Evolutionary conservation across 2,329 filamentous ascomycete genomes (phyloP).

Genomic region (Podosphaera xanthii): DNA sequence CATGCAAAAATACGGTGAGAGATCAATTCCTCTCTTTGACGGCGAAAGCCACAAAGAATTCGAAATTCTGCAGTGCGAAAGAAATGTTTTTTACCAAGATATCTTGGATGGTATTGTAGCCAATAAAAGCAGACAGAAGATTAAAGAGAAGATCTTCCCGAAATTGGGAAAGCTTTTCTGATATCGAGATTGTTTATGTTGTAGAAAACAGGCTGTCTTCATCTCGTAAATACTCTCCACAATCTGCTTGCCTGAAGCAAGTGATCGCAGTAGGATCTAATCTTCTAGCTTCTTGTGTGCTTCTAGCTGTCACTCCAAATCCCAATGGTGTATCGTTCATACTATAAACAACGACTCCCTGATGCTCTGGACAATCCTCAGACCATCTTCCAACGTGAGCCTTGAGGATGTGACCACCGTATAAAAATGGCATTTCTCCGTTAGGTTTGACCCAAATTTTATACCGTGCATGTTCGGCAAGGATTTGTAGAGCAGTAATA

Average conservation of each 20-base stretch:
- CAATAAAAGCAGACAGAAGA: too few species aligned
- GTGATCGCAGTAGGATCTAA: constrained; percentile 79
- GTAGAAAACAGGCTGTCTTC: constrained; percentile 41
- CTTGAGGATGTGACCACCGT: constrained; percentile 75
- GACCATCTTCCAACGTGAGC: constrained; percentile 58
- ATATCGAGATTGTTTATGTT: constrained; percentile 5
- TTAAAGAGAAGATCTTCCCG: background rate
- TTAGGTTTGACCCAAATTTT: constrained; percentile 96
- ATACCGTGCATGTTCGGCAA: constrained; percentile 77
- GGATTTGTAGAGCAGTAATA: constrained; percentile 66
- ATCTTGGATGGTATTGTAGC: too few species aligned
- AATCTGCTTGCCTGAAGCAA: constrained; percentile 78
- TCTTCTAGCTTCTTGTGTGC: constrained; percentile 59
- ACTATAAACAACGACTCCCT: constrained; percentile 69
- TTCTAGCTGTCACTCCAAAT: constrained; percentile 78
- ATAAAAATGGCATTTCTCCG: constrained; percentile 92
- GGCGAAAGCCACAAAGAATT: too few species aligned
- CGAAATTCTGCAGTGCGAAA: too few species aligned
- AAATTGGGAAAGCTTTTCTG: constrained; percentile 4
- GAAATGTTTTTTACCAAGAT: too few species aligned
- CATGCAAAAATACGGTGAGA: too few species aligned
- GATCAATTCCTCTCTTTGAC: too few species aligned
- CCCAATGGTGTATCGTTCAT: constrained; percentile 91
- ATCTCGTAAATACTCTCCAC: constrained; percentile 84
- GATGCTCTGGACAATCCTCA: constrained; percentile 82